A percentile compares a stretch with the other conserved stretches of the same genome.
These are phyloP conservation scores for Tricholoma saponaceum DNA, from an alignment of 768 basidiomycete genomes.

Conservation along the genomic window DNA sequence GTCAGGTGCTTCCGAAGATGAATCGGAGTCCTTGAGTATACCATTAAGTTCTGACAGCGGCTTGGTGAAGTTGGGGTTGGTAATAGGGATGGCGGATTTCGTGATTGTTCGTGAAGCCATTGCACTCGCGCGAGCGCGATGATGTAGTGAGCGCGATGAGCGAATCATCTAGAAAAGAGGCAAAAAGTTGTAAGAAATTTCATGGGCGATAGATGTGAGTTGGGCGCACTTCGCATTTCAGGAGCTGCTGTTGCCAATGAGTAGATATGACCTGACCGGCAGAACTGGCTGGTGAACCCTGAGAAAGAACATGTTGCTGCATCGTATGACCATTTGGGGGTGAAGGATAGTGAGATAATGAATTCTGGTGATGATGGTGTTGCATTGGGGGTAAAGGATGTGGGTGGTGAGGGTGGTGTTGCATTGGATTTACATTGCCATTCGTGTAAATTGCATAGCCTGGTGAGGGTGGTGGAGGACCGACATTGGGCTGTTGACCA, in stretches of 20 bases:
- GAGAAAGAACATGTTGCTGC: conserved; percentile 50
- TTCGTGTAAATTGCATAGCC: conserved; percentile 77
- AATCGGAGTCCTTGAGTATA: conserved; percentile 26
- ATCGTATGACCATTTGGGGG: conserved; percentile 69
- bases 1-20: conserved; percentile 16
- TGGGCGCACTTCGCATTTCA: conserved; percentile 83
- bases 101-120: conserved; percentile 86
- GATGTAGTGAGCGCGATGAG: conserved; percentile 83
- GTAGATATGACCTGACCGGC: conserved; percentile 64
- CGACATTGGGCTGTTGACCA: conserved; percentile 51
- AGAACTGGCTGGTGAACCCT: conserved; percentile 54
- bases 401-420: conserved; percentile 58
- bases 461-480: conserved; percentile 66
- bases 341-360: conserved; percentile 72
- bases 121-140: conserved; percentile 92
- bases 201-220: conserved; percentile 7
- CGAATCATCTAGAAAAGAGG: conserved; percentile 62
- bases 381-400: conserved; percentile 51
- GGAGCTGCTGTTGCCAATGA: conserved; percentile 91
- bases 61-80: conserved; percentile 78
- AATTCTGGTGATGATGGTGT: conserved; percentile 79
- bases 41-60: conserved; percentile 37
- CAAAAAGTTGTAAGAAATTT: conserved; percentile 15
- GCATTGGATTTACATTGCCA: conserved; percentile 57
- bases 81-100: conserved; percentile 87